phyloP scores from a whole-genome alignment of 2,329 filamentous ascomycete genomes.

The Penicillium sp. region DNA sequence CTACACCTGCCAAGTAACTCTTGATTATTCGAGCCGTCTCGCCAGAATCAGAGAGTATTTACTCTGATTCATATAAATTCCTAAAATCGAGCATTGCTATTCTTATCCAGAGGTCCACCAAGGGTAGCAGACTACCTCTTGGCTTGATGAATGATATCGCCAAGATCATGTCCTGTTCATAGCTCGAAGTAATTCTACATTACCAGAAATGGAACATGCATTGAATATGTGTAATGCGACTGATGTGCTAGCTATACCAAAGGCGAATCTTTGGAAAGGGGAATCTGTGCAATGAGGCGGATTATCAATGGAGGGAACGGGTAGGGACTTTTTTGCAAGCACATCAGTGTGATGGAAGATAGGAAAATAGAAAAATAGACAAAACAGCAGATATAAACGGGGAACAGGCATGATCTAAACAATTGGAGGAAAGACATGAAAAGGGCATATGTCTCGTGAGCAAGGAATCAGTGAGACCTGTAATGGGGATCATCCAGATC shows the following conservation, averaged over 20 bases:
- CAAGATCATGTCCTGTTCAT: no score
- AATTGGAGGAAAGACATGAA: slow-evolving; percentile 25
- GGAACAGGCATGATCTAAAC: slow-evolving; percentile 28
- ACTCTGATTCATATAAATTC: no score
- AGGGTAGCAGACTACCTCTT: no score
- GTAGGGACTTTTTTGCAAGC: slow-evolving; percentile 25
- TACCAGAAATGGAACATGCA: slow-evolving; percentile 3
- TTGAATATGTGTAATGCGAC: slow-evolving; percentile 16
- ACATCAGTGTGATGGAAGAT: slow-evolving; percentile 23
- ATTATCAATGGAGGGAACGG: slow-evolving; percentile 13
- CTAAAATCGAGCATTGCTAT: no score
- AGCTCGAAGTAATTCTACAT: background rate
- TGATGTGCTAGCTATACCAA: slow-evolving; percentile 25
- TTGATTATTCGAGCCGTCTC: no score
- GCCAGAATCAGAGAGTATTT: no score
- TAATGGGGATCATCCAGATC: background rate
- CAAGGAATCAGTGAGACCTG: slow-evolving; percentile 9
- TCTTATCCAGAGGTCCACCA: no score
- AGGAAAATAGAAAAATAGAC: slow-evolving; percentile 8
- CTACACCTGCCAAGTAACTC: background rate
- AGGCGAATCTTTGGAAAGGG: slow-evolving; percentile 18
- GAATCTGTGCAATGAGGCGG: slow-evolving; percentile 30
- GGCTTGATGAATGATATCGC: no score
- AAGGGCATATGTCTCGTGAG: slow-evolving; percentile 32
- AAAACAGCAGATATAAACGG: slow-evolving; percentile 22